Evolutionary conservation across 495 filamentous ascomycete species (phyloP).

Genomic region (Clavariopsis aquatica): DNA sequence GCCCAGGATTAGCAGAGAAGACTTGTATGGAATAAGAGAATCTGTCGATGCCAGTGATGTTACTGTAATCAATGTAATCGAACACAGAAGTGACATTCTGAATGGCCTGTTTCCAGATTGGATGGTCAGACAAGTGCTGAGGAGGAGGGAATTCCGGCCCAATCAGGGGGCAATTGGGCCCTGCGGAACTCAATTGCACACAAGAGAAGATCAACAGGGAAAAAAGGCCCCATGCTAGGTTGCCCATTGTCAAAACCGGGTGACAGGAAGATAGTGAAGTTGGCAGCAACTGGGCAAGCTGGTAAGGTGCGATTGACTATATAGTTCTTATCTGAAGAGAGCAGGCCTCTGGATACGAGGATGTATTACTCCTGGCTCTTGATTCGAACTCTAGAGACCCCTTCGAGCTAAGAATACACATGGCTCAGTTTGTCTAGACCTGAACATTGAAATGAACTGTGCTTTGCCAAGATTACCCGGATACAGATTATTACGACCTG

Average conservation of each 20-base stretch:
- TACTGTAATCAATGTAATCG: slow-evolving; percentile 10
- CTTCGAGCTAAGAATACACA: slow-evolving; percentile 4
- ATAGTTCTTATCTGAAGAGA: not conserved
- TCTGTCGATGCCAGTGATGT: slow-evolving; percentile 10
- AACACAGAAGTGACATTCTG: slow-evolving; percentile 8
- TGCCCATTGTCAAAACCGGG: slow-evolving; percentile 3
- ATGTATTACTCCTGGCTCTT: not conserved
- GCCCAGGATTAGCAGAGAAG: slow-evolving; percentile 11
- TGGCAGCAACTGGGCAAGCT: not conserved
- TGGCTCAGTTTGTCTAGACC: not conserved
- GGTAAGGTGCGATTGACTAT: slow-evolving; percentile 8
- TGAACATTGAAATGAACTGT: not conserved
- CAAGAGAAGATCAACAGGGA: not conserved
- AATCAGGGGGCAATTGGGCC: slow-evolving; percentile 13
- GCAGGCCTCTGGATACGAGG: not conserved
- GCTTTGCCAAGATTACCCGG: not conserved
- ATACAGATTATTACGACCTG: not conserved
- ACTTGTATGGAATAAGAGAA: slow-evolving; percentile 13
- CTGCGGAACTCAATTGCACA: not conserved
- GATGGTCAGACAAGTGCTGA: slow-evolving; percentile 3
- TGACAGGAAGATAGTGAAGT: not conserved
- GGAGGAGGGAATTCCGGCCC: slow-evolving; percentile 18
- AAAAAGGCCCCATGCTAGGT: not conserved
- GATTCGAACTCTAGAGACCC: not conserved
- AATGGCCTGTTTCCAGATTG: slow-evolving; percentile 8